Evolutionary conservation across 2,329 filamentous ascomycete genomes (phyloP).

Genomic region (Apiospora koreana): DNA sequence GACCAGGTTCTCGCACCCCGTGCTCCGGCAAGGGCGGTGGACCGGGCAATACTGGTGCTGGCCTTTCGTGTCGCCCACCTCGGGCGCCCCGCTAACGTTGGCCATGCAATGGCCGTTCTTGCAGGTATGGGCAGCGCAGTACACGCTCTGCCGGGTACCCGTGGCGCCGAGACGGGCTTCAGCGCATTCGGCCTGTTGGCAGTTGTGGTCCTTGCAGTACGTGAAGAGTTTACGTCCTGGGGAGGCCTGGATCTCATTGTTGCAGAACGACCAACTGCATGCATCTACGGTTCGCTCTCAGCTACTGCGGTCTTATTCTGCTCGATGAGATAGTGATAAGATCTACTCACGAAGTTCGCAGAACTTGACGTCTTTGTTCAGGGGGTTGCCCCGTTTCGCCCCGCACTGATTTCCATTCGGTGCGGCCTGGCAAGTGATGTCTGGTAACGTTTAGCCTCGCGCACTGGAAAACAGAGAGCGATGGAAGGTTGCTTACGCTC

Average conservation of each 20-base stretch:
- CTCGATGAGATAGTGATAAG: too few relatives aligned
- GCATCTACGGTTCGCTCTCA: not conserved
- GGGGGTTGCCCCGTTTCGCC: not conserved
- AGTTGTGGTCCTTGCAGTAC: conserved; percentile 5
- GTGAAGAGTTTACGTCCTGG: not conserved
- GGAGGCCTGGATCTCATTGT: not conserved
- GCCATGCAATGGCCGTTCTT: not conserved
- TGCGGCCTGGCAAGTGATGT: not conserved
- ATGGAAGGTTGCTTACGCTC: not conserved
- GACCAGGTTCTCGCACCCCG: not conserved
- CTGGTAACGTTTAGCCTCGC: not conserved
- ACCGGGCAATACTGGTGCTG: not conserved
- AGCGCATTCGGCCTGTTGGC: not conserved
- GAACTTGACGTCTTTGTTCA: not conserved
- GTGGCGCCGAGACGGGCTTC: not conserved
- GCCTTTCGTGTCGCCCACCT: not conserved
- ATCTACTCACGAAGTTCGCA: not conserved
- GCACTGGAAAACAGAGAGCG: fast-evolving
- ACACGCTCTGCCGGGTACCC: not conserved
- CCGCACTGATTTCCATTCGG: not conserved
- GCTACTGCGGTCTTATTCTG: not conserved
- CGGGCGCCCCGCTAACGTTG: not conserved
- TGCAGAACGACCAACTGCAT: not conserved
- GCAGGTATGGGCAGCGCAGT: not conserved
- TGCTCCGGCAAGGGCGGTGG: not conserved